Conservation (phyloP, 1,284 basidiomycete species). For the Fomitopsis schrenkii region DNA sequence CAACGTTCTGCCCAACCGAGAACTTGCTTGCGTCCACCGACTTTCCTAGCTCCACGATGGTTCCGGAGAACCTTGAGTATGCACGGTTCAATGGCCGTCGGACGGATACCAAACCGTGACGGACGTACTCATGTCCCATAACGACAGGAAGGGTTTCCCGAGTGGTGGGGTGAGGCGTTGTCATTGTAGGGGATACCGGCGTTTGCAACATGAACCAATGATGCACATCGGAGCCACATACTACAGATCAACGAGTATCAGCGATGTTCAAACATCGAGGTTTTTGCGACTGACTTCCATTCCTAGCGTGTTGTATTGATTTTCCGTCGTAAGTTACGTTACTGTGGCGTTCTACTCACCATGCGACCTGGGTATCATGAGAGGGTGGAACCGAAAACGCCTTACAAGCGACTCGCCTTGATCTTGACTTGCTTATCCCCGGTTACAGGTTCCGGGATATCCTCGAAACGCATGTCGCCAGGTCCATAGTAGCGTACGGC, state of each 20-base stretch:
- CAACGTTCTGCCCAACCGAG: conserved; percentile 25
- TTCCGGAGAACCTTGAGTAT: conserved; percentile 26
- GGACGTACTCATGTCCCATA: conserved; percentile 31
- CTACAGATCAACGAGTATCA: neutral
- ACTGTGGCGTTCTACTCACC: conserved; percentile 5
- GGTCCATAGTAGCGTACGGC: conserved; percentile 30
- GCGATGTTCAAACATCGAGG: neutral
- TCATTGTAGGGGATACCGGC: conserved; percentile 13
- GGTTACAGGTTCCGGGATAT: conserved; percentile 23
- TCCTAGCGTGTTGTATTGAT: conserved; percentile 3
- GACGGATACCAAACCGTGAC: too few relatives aligned
- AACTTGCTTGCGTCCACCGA: conserved; percentile 21
- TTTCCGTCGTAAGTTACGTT: too few relatives aligned
- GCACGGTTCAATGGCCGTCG: neutral
- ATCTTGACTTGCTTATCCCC: conserved; percentile 23
- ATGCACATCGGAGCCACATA: conserved; percentile 27
- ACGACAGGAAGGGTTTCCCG: conserved; percentile 24
- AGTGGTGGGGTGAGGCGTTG: conserved; percentile 23
- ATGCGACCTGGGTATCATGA: conserved; percentile 5
- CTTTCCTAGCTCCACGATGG: conserved; percentile 23
- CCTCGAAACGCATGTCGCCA: conserved; percentile 28
- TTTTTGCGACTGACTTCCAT: conserved; percentile 12
- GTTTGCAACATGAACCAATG: conserved; percentile 18
- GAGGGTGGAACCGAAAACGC: too few relatives aligned
- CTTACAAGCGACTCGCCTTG: conserved; percentile 16